These are phyloP conservation scores for Eucalyptus paniculata DNA, from an alignment of 345 rosid genomes.

Conservation along the genomic window DNA sequence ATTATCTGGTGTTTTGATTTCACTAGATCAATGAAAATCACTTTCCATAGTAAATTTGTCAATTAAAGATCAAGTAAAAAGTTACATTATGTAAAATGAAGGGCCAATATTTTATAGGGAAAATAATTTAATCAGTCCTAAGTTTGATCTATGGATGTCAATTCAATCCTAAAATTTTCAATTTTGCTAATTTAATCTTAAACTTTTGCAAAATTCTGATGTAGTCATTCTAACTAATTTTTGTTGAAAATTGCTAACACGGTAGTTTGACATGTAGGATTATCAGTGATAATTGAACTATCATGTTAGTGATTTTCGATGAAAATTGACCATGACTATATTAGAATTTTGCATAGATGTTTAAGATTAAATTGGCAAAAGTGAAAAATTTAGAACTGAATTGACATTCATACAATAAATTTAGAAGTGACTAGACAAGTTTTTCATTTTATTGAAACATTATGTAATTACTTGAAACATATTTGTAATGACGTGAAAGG, in stretches of 20 bases:
- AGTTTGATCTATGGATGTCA: not conserved
- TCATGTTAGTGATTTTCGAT: too few species aligned
- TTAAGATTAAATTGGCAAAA: not conserved
- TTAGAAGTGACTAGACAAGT: not conserved
- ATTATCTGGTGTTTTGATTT: not conserved
- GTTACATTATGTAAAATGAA: not conserved
- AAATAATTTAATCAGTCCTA: not conserved
- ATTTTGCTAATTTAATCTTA: not conserved
- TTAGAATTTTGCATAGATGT: not conserved
- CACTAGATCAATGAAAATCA: not conserved
- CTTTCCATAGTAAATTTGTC: not conserved
- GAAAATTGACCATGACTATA: not conserved
- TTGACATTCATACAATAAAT: not conserved
- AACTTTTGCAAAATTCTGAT: not conserved
- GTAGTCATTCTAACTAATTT: not conserved
- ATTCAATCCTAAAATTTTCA: not conserved
- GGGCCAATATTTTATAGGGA: not conserved
- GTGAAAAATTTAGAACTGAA: not conserved
- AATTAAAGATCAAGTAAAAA: not conserved
- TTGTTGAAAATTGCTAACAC: not conserved
- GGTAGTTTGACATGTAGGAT: not conserved
- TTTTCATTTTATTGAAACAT: not conserved
- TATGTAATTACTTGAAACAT: not conserved
- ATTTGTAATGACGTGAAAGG: not conserved
- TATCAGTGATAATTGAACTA: too few species aligned